Percentiles rank a stretch among this genome's conserved stretches.
phyloP scores from a whole-genome alignment of 2,329 filamentous ascomycete species.

The Xylaria hypoxylon region DNA sequence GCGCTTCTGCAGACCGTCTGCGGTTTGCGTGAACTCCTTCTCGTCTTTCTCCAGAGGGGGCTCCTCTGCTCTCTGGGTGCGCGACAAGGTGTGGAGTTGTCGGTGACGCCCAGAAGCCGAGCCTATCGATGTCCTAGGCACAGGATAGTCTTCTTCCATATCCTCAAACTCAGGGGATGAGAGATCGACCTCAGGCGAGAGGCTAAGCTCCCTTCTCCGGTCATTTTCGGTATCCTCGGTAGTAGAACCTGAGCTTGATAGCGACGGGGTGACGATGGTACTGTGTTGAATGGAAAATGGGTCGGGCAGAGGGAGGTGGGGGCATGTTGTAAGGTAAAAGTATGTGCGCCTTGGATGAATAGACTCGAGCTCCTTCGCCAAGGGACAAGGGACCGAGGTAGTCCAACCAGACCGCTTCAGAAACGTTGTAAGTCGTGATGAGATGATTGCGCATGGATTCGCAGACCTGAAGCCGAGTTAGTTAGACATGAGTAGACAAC shows the following conservation, averaged over 20 bases:
- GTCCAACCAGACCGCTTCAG: conserved; percentile 88
- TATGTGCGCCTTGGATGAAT: conserved; percentile 95
- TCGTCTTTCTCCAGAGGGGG: conserved; percentile 94
- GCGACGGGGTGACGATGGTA: conserved; percentile 82
- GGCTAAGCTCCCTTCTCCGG: conserved; percentile 77
- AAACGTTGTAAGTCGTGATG: conserved; percentile 88
- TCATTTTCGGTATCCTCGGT: conserved; percentile 80
- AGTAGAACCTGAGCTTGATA: conserved; percentile 75
- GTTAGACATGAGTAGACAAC: conserved; percentile 39
- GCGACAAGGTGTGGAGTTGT: conserved; percentile 57
- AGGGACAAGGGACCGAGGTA: conserved; percentile 80
- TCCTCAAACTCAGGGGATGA: conserved; percentile 89
- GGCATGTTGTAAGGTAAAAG: conserved; percentile 92
- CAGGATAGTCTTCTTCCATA: conserved; percentile 67
- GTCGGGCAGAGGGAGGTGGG: conserved; percentile 83
- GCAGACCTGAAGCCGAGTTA: conserved; percentile 74
- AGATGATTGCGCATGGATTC: conserved; percentile 94
- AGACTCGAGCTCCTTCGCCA: conserved; percentile 92
- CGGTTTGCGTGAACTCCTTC: conserved; percentile 96
- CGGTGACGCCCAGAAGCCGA: conserved; percentile 58
- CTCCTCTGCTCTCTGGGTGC: conserved; percentile 79
- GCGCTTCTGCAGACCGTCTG: conserved; percentile 80
- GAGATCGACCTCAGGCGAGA: conserved; percentile 92
- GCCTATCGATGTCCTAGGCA: conserved; percentile 72
- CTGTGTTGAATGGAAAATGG: conserved; percentile 59